phyloP scores from a whole-genome alignment of 768 basidiomycete genomes.

The Saitozyma sp. region DNA sequence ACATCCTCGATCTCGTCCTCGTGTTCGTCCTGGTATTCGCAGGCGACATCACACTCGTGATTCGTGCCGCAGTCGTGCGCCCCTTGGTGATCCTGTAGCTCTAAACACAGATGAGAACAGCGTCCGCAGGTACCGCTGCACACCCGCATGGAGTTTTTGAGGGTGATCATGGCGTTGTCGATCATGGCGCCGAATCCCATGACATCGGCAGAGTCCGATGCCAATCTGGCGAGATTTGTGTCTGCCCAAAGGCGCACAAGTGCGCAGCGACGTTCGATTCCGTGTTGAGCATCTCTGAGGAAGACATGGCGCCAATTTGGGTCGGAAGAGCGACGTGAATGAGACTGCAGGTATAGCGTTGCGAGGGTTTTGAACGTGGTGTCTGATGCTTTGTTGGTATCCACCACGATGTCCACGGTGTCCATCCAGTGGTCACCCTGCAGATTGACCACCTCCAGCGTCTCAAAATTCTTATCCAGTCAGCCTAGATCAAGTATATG shows the following conservation, averaged over 20 bases:
- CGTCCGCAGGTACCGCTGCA: background rate
- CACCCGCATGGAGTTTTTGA: background rate
- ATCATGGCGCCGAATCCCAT: background rate
- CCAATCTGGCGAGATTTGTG: background rate
- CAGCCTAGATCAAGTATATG: background rate
- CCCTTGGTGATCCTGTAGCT: background rate
- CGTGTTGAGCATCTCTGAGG: background rate
- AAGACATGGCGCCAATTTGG: background rate
- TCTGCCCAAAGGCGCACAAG: background rate
- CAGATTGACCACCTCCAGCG: background rate
- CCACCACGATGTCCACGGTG: background rate
- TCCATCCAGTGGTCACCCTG: slow-evolving; percentile 1
- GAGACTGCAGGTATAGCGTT: background rate
- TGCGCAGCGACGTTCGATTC: background rate
- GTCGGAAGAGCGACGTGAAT: background rate
- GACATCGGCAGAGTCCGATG: background rate
- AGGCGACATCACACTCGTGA: background rate
- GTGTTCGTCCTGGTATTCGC: slow-evolving; percentile 5
- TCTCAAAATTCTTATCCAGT: background rate
- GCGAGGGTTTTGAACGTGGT: background rate
- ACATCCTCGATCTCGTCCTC: background rate
- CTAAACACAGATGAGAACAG: background rate
- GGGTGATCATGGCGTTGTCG: background rate
- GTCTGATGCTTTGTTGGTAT: background rate
- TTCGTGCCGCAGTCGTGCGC: slow-evolving; percentile 2